Conservation (phyloP, 805 yeast species). For the Lachancea fermentati region DNA sequence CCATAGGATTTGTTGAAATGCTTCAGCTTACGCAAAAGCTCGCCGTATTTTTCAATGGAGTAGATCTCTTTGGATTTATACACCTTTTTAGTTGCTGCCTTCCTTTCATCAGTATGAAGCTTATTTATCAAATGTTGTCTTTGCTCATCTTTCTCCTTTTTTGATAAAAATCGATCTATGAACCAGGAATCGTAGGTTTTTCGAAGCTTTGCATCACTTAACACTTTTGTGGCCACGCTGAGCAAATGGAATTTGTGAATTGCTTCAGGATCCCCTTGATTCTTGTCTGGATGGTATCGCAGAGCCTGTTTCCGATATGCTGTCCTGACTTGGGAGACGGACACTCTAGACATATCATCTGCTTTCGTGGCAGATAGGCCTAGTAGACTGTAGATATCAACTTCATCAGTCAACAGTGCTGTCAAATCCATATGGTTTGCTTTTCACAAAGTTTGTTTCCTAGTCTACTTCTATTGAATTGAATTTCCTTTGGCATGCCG, state of each 20-base stretch:
- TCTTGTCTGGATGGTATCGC: constrained; percentile 27
- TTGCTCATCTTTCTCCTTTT: constrained; percentile 3
- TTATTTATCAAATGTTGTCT: neutral
- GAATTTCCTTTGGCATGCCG: too few relatives aligned
- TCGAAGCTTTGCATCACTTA: constrained; percentile 17
- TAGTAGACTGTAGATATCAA: constrained; percentile 39
- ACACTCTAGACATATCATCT: constrained; percentile 41
- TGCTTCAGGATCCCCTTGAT: constrained; percentile 11
- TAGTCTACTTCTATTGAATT: too few relatives aligned
- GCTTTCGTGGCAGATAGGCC: constrained; percentile 35
- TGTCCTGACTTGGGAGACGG: constrained; percentile 19
- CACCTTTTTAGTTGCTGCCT: neutral
- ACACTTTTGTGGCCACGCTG: constrained; percentile 24
- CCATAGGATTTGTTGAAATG: constrained; percentile 23
- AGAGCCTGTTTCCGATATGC: constrained; percentile 22
- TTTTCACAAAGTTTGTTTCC: neutral
- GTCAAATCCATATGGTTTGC: constrained; percentile 8
- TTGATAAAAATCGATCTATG: neutral
- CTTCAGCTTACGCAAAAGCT: constrained; percentile 23
- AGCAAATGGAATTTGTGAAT: constrained; percentile 23
- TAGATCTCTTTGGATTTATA: constrained; percentile 2
- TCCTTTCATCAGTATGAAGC: constrained; percentile 2
- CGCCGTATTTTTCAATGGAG: constrained; percentile 23
- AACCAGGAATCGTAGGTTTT: constrained; percentile 24
- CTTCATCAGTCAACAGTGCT: constrained; percentile 5